phyloP scores from a whole-genome alignment of 192 early-diverging fungal genomes.

The Coemansia sp. region DNA sequence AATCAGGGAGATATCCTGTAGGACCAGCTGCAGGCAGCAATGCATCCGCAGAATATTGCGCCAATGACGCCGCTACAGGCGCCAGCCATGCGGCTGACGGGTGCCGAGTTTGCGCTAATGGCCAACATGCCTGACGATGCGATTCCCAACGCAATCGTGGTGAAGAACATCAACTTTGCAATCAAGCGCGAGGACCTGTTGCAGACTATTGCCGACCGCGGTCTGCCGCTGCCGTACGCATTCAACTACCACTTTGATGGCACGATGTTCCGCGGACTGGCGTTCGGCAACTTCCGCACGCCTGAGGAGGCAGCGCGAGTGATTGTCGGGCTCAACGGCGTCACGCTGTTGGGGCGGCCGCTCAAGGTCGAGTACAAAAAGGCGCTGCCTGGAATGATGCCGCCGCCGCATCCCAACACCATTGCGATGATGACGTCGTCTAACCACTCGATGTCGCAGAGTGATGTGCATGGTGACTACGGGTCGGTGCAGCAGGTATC shows the following conservation, averaged over 20 bases:
- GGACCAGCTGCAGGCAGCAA: constrained; percentile 54
- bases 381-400: constrained; percentile 61
- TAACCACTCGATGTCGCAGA: constrained; percentile 5
- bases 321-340: constrained; percentile 67
- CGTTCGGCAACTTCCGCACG: constrained; percentile 79
- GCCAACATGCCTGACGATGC: constrained; percentile 57
- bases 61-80: constrained; percentile 40
- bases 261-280: constrained; percentile 74
- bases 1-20: constrained; percentile 15
- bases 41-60: constrained; percentile 47
- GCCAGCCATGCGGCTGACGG: constrained; percentile 39
- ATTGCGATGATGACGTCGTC: constrained; percentile 55
- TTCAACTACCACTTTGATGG: constrained; percentile 85
- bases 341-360: constrained; percentile 68
- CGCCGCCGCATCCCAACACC: constrained; percentile 57
- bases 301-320: constrained; percentile 74
- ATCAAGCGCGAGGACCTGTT: constrained; percentile 75
- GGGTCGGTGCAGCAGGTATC: background rate
- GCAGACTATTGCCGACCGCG: constrained; percentile 64
- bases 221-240: constrained; percentile 73
- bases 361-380: constrained; percentile 81
- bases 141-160: constrained; percentile 76
- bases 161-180: constrained; percentile 82
- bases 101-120: constrained; percentile 54
- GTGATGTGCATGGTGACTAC: constrained; percentile 27